A percentile compares a stretch with the other conserved stretches of the same genome.
phyloP scores from a whole-genome alignment of 2,329 filamentous ascomycete species.

The Harringtonia aguacate region DNA sequence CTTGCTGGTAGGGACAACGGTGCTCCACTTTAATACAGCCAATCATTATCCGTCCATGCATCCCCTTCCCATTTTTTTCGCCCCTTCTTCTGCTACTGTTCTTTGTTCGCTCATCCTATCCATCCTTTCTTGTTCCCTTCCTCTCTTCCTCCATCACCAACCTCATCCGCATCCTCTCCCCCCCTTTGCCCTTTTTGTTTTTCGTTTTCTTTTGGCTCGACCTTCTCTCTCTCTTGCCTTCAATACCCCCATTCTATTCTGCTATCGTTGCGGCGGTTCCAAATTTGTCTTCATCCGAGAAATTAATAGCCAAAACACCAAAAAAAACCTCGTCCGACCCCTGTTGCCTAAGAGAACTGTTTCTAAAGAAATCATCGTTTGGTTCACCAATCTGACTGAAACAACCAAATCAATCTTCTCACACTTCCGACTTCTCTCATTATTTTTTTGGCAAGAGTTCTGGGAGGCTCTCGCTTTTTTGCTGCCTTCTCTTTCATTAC shows the following conservation, averaged over 20 bases:
- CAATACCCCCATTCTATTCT: constrained; percentile 1
- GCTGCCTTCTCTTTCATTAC: neutral
- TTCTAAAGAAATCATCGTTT: neutral
- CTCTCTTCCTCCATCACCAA: neutral
- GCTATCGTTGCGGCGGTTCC: constrained; percentile 3
- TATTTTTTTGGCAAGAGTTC: neutral
- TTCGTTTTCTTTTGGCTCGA: constrained; percentile 15
- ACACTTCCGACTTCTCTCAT: neutral
- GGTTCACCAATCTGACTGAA: neutral
- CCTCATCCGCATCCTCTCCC: neutral
- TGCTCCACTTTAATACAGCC: neutral
- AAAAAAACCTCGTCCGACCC: neutral
- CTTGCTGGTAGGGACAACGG: too few species aligned
- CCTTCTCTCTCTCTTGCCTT: constrained; percentile 11
- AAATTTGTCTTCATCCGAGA: neutral
- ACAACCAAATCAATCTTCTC: too few species aligned
- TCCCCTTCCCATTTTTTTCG: constrained; percentile 1
- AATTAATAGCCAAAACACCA: neutral
- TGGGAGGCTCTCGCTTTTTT: constrained; percentile 1
- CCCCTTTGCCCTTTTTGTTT: constrained; percentile 5
- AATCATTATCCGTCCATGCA: neutral
- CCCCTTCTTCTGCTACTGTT: constrained; percentile 3
- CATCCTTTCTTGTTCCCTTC: constrained; percentile 1
- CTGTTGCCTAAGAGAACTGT: neutral
- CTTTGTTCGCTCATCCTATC: neutral